phyloP scores from a whole-genome alignment of 1,284 basidiomycete species.

The Apiotrichum gracile region DNA sequence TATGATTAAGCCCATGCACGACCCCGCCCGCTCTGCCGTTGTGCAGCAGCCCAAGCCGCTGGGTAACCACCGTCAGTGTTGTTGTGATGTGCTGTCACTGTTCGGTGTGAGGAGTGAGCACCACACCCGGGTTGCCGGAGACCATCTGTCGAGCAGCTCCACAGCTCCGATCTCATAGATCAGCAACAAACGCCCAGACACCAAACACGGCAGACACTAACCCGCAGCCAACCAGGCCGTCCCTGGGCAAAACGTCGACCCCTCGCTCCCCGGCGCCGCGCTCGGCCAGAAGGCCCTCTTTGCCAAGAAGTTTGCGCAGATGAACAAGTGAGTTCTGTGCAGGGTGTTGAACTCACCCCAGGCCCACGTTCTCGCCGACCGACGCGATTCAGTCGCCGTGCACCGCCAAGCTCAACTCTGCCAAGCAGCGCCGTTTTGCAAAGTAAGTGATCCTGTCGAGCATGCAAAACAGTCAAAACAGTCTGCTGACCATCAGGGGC shows the following conservation, averaged over 20 bases:
- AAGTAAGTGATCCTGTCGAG: conserved; percentile 56
- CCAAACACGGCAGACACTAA: no score
- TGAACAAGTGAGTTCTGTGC: conserved; percentile 59
- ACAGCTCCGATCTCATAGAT: no score
- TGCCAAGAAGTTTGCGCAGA: conserved; percentile 82
- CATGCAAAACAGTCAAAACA: no score
- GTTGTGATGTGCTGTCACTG: not conserved
- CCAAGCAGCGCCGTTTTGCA: conserved; percentile 83
- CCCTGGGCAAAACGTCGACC: conserved; percentile 40
- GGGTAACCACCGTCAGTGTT: conserved; percentile 54
- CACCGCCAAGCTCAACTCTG: conserved; percentile 78
- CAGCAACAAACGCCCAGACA: no score
- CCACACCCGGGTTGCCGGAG: no score
- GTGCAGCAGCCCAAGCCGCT: conserved; percentile 70
- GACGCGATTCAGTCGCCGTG: conserved; percentile 88
- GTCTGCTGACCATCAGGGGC: not conserved
- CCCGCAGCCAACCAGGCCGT: conserved; percentile 41
- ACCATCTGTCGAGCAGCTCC: no score
- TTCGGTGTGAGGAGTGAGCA: no score
- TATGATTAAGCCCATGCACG: conserved; percentile 68
- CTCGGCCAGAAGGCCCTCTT: conserved; percentile 80
- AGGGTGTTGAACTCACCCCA: conserved; percentile 34
- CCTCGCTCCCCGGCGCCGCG: conserved; percentile 23
- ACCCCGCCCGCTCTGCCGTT: conserved; percentile 70
- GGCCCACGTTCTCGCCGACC: conserved; percentile 80